Base-by-base conservation (phyloP, 169 alveolate species). In the Plasmodium berghei region DNA sequence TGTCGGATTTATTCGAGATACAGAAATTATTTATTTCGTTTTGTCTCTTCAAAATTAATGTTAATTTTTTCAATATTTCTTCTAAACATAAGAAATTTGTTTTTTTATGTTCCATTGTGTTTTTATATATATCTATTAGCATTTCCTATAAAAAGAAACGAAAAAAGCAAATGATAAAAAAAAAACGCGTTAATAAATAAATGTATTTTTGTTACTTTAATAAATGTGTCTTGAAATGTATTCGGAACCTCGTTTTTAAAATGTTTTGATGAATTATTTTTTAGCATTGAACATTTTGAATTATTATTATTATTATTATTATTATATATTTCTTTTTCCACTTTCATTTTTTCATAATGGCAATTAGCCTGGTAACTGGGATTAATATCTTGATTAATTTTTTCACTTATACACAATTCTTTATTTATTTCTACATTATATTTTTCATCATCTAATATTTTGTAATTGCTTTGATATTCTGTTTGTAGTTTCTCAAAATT, bases 11-110 rank as follows among this genome's bases (percentile, higher is more conserved):
- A 18, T 75, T 42, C 2, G 74, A 62, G n/a, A 42, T 66, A 64
- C 34, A 18, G 3, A 54, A 45, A 6, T 62, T 49, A 55, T 54
- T 61, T 10, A 75, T 62, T 62, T 75, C 62, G 52, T 62, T 61
- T 75, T 75, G 88, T 18, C 26, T 10, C 40, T 75, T 56, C 42
- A 75, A 54, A 9, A 75, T 62, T 49, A 75, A 67, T 14, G 42
- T 66, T 26, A 62, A 61, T 24, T 75, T 75, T 54, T 75, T 75
- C 52, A 75, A 56, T 42, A 75, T 75, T 40, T 75, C 88, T 54
- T 75, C 88, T 52, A 75, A 67, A 66, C 88, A 75, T 28, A 75
- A 18, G 64, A 62, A 62, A 42, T 75, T 75, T 20, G 74, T 75
- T 45, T 75, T 48, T 67, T 75, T 75, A 40, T 75, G 88, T 52